Evolutionary conservation across 345 rosid species (phyloP).

Genomic region (Hibiscus mutabilis): DNA sequence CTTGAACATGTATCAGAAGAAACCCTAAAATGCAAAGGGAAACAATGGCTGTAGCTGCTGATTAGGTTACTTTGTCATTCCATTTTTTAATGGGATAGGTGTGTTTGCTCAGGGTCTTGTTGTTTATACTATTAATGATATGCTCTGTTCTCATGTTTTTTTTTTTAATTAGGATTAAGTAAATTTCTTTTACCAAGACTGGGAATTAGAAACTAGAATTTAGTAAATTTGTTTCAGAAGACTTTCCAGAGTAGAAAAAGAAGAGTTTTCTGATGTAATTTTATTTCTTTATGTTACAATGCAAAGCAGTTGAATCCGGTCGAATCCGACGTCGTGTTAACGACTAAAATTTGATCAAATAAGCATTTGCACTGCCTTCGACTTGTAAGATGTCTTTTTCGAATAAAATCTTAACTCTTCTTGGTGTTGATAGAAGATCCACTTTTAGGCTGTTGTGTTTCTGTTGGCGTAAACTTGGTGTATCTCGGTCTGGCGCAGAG

Average conservation of each 20-base stretch:
- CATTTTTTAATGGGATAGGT: neutral
- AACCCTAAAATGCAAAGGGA: neutral
- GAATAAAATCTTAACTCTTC: too few species aligned
- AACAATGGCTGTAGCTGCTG: neutral
- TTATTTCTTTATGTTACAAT: neutral
- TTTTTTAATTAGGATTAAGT: neutral
- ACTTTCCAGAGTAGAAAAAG: neutral
- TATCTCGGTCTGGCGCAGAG: too few species aligned
- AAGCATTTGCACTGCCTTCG: too few species aligned
- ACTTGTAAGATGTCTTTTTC: too few species aligned
- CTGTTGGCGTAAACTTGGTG: too few species aligned
- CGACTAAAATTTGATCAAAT: too few species aligned
- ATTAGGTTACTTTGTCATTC: neutral
- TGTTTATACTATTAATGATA: neutral
- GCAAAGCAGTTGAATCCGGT: neutral
- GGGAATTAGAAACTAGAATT: neutral
- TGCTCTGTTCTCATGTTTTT: neutral
- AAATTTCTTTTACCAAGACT: neutral
- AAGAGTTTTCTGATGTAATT: neutral
- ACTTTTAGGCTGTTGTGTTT: too few species aligned
- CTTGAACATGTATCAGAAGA: slow-evolving; percentile 3
- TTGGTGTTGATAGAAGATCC: too few species aligned
- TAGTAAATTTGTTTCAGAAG: neutral
- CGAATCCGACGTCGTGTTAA: too few species aligned
- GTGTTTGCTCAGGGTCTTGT: neutral